Base-by-base conservation (phyloP, 805 yeast species). In the Pichia scutulata region DNA sequence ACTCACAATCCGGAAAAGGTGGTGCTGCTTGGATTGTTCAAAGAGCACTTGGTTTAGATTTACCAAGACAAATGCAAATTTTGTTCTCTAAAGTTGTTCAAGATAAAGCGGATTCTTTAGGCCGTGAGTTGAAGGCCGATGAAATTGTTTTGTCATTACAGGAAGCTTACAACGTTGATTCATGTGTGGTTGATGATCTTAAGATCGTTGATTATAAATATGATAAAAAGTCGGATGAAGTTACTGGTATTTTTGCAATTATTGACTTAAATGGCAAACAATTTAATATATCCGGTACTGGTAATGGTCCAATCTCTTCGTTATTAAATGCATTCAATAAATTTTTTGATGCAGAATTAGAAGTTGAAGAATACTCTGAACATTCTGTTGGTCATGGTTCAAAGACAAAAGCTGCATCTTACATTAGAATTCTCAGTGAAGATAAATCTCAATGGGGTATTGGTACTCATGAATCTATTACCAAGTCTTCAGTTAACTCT, bases 381-480 rank as follows among this genome's bases (percentile, higher is more conserved):
- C 92, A 84, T 65, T 78, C 86, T 51, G 74, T 84, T 57, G 89
- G 89, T 55, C 70, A 80, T 44, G 89, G 87, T 53, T 76, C 88
- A 3, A 76, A 75, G 55, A 80, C 86, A 49, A 77, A 81, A 66
- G 92, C 90, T 58, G 90, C 88, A 43, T 78, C 90, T 10, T 84
- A 77, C 66, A 81, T 90, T 39, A 55, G 56, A 46, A 55, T 67
- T 37, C 52, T 62, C 18, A 55, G 54, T 19, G 70, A 61, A 46
- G 60, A 51, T 13, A 47, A 52, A 13, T 48, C 52, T 13, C 61
- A 68, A 52, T 90, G 97, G 96, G 97, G 97, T 70, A 90, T 90
- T 52, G 97, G 96, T 62, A 81, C 89, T 54, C 84, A 88, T 64
- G 92, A 83, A 68, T 96, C 90, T 69, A 93, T 87, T 49, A 84